Percentiles rank a stretch among this genome's conserved stretches.
These are phyloP conservation scores for Serendipita vermifera DNA, from an alignment of 768 basidiomycete species.

Conservation along the genomic window DNA sequence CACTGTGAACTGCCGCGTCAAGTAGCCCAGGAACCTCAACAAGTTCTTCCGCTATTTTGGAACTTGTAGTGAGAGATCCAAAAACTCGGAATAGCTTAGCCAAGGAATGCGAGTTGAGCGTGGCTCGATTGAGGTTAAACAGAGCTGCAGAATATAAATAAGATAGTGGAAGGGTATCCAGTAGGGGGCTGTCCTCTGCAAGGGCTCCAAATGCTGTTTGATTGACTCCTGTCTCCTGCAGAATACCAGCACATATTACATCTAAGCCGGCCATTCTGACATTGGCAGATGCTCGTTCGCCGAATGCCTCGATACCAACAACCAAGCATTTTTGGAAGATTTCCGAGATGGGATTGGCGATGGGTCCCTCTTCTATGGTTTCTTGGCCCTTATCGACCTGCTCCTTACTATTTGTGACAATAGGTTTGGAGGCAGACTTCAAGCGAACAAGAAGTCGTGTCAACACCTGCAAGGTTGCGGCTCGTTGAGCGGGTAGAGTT, in stretches of 20 bases:
- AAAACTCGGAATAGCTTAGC: not conserved
- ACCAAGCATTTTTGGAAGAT: conserved; percentile 33
- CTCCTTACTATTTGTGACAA: conserved; percentile 20
- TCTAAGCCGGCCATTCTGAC: conserved; percentile 57
- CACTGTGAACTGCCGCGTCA: conserved; percentile 35
- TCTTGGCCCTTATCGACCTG: conserved; percentile 24
- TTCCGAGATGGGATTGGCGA: no score
- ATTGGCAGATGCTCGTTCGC: conserved; percentile 39
- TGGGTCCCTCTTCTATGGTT: not conserved
- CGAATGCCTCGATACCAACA: conserved; percentile 51
- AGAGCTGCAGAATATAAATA: conserved; percentile 4
- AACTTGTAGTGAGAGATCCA: not conserved
- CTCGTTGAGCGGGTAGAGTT: conserved; percentile 70
- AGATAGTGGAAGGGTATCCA: conserved; percentile 9
- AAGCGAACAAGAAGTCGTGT: conserved; percentile 37
- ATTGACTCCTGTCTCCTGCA: no score
- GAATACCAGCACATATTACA: conserved; percentile 51
- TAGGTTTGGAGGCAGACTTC: conserved; percentile 14
- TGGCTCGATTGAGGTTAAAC: not conserved
- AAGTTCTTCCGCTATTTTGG: not conserved
- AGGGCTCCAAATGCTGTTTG: not conserved
- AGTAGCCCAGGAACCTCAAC: not conserved
- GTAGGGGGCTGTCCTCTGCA: not conserved
- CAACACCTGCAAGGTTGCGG: conserved; percentile 66
- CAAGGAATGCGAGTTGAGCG: not conserved